A percentile compares a stretch with the other conserved stretches of the same genome.
Evolutionary conservation across 2,329 filamentous ascomycete genomes (phyloP).

Genomic region (Penicillium carneum): DNA sequence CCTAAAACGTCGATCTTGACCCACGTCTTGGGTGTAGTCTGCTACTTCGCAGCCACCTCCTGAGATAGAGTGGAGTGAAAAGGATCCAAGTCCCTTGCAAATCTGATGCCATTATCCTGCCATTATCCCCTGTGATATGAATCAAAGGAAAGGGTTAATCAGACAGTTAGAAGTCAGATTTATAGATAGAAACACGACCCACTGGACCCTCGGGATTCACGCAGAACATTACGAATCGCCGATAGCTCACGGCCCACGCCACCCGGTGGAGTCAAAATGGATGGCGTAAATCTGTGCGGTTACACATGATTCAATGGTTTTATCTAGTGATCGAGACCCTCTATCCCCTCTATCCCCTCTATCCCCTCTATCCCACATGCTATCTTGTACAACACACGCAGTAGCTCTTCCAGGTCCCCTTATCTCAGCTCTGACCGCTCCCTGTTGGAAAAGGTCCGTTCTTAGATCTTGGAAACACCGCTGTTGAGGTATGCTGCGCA

Average conservation of each 20-base stretch:
- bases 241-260: conserved; percentile 5
- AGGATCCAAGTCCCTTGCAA: not conserved
- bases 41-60: conserved; percentile 12
- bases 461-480: conserved; percentile 63
- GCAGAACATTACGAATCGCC: conserved; percentile 26
- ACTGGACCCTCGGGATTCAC: conserved; percentile 11
- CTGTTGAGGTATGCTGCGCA: conserved; percentile 87
- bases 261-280: conserved; percentile 18
- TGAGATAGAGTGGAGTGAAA: conserved; percentile 1
- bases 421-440: conserved; percentile 50
- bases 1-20: conserved; percentile 5
- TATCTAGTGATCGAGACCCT: not conserved
- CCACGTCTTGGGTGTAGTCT: conserved; percentile 5
- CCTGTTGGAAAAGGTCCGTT: conserved; percentile 62
- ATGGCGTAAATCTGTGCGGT: conserved; percentile 7
- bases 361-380: not conserved
- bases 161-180: conserved; percentile 5
- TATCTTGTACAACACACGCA: not conserved
- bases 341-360: not conserved
- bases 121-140: not conserved
- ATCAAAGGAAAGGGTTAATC: not conserved
- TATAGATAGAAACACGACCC: conserved; percentile 30
- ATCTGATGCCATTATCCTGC: not conserved
- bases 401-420: not conserved
- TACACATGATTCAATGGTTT: conserved; percentile 14